Evolutionary conservation across 2,329 filamentous ascomycete species (phyloP), one percentile per base, ranked within the genome.

Genomic region (Xylaria sp.): DNA sequence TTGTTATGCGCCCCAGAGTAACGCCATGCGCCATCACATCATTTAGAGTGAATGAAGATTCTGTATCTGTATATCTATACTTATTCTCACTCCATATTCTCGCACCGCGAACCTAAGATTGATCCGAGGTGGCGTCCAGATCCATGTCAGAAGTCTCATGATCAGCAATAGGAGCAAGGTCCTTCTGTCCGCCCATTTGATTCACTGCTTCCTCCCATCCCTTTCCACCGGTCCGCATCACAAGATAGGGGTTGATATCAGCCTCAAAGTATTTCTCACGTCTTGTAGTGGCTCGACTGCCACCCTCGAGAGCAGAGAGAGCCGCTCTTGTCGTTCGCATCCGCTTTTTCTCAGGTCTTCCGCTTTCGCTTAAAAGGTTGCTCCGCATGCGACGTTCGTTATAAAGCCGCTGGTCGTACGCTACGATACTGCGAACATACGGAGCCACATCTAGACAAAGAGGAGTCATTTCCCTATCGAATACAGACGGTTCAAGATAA

Each of bases 361-460:
- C 87, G 6, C 87, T 87, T 71, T 90, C 87, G 62, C 87, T 89
- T 13, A 92, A 80, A 0, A 94, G 79, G 63, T 84, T 89, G 72
- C 88, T 89, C 10, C 92, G 80, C 20, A 86, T 86, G 8, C 88
- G 78, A 12, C 93, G 88, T 72, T 93, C 88, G 70, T 89, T 84
- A 75, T 94, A 91, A 1, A 96, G 86, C 0, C 85, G 85, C 23
- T 89, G 83, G 74, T 98, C 95, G 76, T 91, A 92, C 0, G 90
- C 85, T 1, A 95, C 90, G 69, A 99, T 98, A 46, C 87, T 86
- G 12, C 97, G 92, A n/a, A 98, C 88, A 78, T 93, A 98, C 0
- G 97, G 96, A 0, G 94, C 94, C 1, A 98, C 84, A 72, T 99
- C 96, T 13, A 91, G 82, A 0, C 88, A 86, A 39, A 97, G 88